A percentile compares a stretch with the other conserved stretches of the same genome.
Evolutionary conservation across 2,329 filamentous ascomycete genomes (phyloP).

Genomic region (Fusarium hostae): DNA sequence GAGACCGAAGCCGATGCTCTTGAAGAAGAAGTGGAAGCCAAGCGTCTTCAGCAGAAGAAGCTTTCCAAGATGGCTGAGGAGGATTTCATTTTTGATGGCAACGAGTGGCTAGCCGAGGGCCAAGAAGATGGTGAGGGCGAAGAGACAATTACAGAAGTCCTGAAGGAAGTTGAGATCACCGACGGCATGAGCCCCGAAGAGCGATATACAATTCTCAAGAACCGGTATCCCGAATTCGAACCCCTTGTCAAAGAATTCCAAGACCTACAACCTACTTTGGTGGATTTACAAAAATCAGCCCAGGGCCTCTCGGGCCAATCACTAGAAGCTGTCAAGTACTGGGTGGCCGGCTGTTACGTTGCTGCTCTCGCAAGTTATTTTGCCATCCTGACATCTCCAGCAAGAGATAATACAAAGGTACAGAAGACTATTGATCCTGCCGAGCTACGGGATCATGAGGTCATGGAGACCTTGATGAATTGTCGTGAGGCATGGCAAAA

Average conservation of each 20-base stretch:
- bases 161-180: conserved; percentile 84
- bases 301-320: conserved; percentile 63
- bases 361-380: conserved; percentile 94
- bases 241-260: conserved; percentile 83
- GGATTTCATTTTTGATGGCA: conserved; percentile 93
- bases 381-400: conserved; percentile 86
- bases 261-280: conserved; percentile 74
- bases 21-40: conserved; percentile 92
- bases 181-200: conserved; percentile 82
- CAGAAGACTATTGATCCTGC: conserved; percentile 74
- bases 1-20: conserved; percentile 76
- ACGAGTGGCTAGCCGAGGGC: conserved; percentile 78
- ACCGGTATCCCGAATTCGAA: conserved; percentile 92
- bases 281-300: conserved; percentile 67
- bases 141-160: conserved; percentile 82
- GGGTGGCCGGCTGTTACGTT: conserved; percentile 86
- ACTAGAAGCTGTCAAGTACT: conserved; percentile 76
- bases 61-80: conserved; percentile 87
- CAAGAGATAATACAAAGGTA: conserved; percentile 65
- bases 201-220: conserved; percentile 77
- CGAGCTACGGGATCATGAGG: conserved; percentile 87
- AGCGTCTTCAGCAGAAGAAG: conserved; percentile 89
- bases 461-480: conserved; percentile 86
- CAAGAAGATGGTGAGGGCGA: conserved; percentile 61
- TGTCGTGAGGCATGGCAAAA: conserved; percentile 84